phyloP scores from a whole-genome alignment of 2,329 filamentous ascomycete genomes.

The Chaetomium strumarium region DNA sequence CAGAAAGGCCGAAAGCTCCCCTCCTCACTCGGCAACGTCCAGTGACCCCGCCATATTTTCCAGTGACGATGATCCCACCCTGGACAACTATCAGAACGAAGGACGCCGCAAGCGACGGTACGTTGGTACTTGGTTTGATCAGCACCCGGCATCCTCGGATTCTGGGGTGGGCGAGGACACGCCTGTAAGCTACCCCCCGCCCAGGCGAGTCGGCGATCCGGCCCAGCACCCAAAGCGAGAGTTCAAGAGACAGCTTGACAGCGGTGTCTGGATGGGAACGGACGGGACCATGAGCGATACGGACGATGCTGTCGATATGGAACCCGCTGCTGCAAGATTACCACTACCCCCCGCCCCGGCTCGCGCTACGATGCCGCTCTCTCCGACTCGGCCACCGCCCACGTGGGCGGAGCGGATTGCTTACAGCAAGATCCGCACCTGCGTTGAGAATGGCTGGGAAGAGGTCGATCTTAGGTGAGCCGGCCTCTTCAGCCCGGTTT shows the following conservation, averaged over 20 bases:
- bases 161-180: constrained; percentile 37
- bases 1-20: constrained; percentile 26
- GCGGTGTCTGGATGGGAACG: constrained; percentile 60
- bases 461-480: constrained; percentile 57
- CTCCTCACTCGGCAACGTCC: constrained; percentile 45
- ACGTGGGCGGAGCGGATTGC: constrained; percentile 39
- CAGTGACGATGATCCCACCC: constrained; percentile 62
- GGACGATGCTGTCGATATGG: constrained; percentile 29
- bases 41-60: constrained; percentile 69
- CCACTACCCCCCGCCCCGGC: background rate
- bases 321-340: constrained; percentile 3
- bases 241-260: constrained; percentile 58
- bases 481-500: background rate
- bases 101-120: constrained; percentile 54
- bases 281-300: constrained; percentile 47
- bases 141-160: constrained; percentile 49
- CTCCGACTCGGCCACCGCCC: constrained; percentile 8
- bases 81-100: constrained; percentile 55
- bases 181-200: background rate
- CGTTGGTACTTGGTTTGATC: constrained; percentile 62
- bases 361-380: background rate
- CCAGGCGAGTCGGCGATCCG: constrained; percentile 15
- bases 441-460: constrained; percentile 54
- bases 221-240: constrained; percentile 38
- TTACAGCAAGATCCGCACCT: constrained; percentile 42